These are phyloP conservation scores for Endocarpon pusillum DNA, from an alignment of 495 filamentous ascomycete genomes.

Conservation along the genomic window DNA sequence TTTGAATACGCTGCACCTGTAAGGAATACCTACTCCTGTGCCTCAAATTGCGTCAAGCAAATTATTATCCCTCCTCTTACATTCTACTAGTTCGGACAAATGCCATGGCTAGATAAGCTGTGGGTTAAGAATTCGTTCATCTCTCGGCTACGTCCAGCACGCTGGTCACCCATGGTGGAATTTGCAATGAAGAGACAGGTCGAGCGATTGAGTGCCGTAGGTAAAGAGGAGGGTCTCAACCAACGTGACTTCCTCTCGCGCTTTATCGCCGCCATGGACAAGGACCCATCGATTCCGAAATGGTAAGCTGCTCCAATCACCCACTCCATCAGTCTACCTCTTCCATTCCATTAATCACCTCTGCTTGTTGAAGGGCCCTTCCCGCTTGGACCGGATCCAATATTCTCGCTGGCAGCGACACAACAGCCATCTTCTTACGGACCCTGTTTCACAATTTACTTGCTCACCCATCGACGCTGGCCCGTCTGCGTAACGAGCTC, in stretches of 20 bases:
- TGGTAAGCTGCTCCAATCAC: too few species aligned
- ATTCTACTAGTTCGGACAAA: too few species aligned
- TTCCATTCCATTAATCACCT: too few species aligned
- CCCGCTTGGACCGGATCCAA: slow-evolving; percentile 18
- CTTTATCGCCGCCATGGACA: too few species aligned
- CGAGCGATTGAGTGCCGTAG: too few species aligned
- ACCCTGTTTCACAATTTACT: slow-evolving; percentile 38
- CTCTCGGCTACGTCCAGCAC: not conserved
- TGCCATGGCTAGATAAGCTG: slow-evolving; percentile 21
- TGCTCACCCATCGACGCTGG: slow-evolving; percentile 29
- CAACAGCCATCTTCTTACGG: slow-evolving; percentile 40
- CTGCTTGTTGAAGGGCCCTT: slow-evolving; percentile 12
- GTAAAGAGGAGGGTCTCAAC: too few species aligned
- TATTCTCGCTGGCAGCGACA: slow-evolving; percentile 32
- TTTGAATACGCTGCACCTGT: not conserved
- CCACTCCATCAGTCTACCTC: too few species aligned
- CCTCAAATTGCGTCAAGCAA: too few species aligned
- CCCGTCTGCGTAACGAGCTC: slow-evolving; percentile 32
- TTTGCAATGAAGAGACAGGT: not conserved
- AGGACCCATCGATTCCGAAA: too few species aligned
- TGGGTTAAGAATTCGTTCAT: slow-evolving; percentile 13
- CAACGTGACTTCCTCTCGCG: too few species aligned
- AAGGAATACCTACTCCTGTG: too few species aligned
- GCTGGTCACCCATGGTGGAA: not conserved
- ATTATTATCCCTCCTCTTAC: too few species aligned